Conservation (phyloP, 176 grass and related monocot genomes). For the Musa acuminata region DNA sequence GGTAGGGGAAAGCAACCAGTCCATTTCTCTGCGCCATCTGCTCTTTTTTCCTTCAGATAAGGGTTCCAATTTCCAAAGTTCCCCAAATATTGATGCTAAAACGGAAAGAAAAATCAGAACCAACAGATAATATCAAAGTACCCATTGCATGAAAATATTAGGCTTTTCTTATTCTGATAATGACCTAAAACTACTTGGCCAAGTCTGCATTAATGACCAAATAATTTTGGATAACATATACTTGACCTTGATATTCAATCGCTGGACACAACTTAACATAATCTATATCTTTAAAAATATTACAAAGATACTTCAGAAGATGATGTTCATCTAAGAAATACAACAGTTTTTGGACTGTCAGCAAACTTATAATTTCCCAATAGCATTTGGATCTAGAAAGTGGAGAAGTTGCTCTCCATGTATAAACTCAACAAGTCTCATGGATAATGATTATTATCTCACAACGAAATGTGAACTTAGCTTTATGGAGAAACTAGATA, state of each 20-base stretch:
- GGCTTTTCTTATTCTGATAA: not conserved
- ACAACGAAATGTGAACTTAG: not conserved
- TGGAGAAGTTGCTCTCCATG: too few species aligned
- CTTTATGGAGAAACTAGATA: not conserved
- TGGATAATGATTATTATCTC: not conserved
- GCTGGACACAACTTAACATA: not conserved
- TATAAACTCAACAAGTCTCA: not conserved
- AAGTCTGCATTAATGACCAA: not conserved
- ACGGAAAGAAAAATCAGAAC: conserved; percentile 2
- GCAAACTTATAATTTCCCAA: not conserved
- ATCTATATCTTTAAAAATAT: not conserved
- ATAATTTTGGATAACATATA: not conserved
- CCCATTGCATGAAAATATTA: not conserved
- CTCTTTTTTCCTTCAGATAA: conserved; percentile 68
- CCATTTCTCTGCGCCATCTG: conserved; percentile 91
- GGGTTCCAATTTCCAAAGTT: conserved; percentile 95
- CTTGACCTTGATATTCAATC: not conserved
- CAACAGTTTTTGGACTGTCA: not conserved
- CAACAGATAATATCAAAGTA: not conserved
- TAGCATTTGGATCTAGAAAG: not conserved
- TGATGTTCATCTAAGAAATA: not conserved
- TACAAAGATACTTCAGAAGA: not conserved
- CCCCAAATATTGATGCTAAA: conserved; percentile 80
- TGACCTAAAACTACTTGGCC: not conserved
- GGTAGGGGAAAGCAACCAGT: conserved; percentile 87